Evolutionary conservation across 1,284 basidiomycete genomes (phyloP), one percentile per base, ranked within the genome.

Genomic region (Irpex rosettiformis): DNA sequence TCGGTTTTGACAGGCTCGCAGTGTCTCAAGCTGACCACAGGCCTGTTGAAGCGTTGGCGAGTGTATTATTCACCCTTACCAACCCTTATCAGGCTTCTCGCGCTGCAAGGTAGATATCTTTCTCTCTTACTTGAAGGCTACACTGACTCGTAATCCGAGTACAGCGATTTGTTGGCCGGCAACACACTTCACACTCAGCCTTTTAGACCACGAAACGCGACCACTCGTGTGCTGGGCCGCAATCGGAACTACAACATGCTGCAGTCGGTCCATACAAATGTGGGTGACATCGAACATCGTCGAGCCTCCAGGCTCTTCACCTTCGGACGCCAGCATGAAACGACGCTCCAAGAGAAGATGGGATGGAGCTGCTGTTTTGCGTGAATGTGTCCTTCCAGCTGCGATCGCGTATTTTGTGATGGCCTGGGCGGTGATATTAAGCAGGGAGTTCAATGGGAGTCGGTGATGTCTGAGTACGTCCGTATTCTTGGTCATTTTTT

Each of bases 111-210:
- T 68, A 52, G 40, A 66, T 54, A 25, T 33, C 18, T 13, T 28
- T 16, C 27, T 24, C 22, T 47, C 30, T 18, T 6, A 3, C 21
- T n/a, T 55, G 28, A 52, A 33, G 22, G 16, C 33, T 10, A 22
- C 28, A 21, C 43, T 56, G 16, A 56, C 21, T 10, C 27, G 13
- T 27, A 28, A 51, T 51, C 40, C n/a, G n/a, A 45, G 43, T 8
- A 16, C 37, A 73, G 88, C 89, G 6, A 93, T 94, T 60, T 90
- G 91, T 70, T 94, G 93, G 92, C 91, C 91, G 2, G 87, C 91
- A 7, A 93, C 92, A 5, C 89, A 92, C 60, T 71, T 90, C 33
- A 92, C 89, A 1, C 80, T 94, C 21, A 79, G 76, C 42, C 71
- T 92, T 45, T 79, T 93, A 60, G 84, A 86, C 42, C 78, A 83